phyloP scores from a whole-genome alignment of 352 stramenopile species.

The Pythium folliculosum region DNA sequence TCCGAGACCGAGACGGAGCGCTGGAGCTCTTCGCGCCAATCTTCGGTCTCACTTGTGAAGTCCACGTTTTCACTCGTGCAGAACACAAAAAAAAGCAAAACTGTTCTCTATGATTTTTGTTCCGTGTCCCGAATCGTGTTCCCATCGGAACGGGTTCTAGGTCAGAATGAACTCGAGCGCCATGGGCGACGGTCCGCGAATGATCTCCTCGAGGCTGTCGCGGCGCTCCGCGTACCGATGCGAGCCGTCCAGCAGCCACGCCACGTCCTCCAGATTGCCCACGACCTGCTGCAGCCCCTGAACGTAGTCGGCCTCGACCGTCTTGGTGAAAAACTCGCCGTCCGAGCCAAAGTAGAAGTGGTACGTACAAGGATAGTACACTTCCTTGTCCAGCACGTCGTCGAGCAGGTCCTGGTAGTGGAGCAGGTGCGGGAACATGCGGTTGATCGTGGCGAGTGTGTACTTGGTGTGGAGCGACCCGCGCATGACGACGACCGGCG shows the following conservation, averaged over 20 bases:
- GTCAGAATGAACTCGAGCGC: slow-evolving; percentile 19
- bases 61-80: too few relatives aligned
- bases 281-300: slow-evolving; percentile 40
- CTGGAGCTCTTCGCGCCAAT: too few relatives aligned
- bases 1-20: too few relatives aligned
- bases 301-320: slow-evolving; percentile 42
- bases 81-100: not conserved
- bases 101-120: not conserved
- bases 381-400: slow-evolving; percentile 44
- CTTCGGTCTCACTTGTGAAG: too few relatives aligned
- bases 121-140: not conserved
- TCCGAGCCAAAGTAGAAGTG: slow-evolving; percentile 44
- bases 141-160: slow-evolving; percentile 1
- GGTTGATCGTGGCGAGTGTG: slow-evolving; percentile 44
- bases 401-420: slow-evolving; percentile 43
- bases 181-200: slow-evolving; percentile 16
- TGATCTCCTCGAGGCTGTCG: slow-evolving; percentile 20
- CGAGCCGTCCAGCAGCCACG: slow-evolving; percentile 36
- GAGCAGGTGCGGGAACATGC: slow-evolving; percentile 43
- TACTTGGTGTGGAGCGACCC: slow-evolving; percentile 49
- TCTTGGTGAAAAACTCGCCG: slow-evolving; percentile 26
- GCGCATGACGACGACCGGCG: slow-evolving; percentile 23
- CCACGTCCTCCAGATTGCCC: slow-evolving; percentile 37
- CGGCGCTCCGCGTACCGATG: slow-evolving; percentile 1
- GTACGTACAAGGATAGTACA: slow-evolving; percentile 43